A percentile compares a stretch with the other conserved stretches of the same genome.
Evolutionary conservation across 768 basidiomycete genomes (phyloP).

Genomic region (Lentinula boryana): DNA sequence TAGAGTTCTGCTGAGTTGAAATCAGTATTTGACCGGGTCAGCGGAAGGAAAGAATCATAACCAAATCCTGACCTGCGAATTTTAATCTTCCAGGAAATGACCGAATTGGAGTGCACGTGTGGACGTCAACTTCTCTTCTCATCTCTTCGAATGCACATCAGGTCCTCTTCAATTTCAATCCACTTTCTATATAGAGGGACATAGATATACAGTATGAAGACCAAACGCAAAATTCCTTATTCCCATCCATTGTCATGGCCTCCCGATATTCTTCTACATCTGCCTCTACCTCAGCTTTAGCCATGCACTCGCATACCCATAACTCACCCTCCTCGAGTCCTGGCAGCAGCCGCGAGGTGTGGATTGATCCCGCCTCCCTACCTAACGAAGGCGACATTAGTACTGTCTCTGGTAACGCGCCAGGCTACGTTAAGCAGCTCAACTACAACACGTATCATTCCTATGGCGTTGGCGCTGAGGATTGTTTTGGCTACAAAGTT

Average conservation of each 20-base stretch:
- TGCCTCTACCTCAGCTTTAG: background rate
- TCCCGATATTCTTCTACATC: background rate
- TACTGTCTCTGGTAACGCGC: constrained; percentile 56
- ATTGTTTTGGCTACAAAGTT: constrained; percentile 56
- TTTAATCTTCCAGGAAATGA: constrained; percentile 2
- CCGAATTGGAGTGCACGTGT: constrained; percentile 6
- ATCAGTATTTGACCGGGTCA: constrained; percentile 2
- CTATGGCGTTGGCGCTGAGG: constrained; percentile 62
- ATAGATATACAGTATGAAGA: background rate
- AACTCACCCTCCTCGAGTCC: constrained; percentile 6
- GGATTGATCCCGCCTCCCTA: constrained; percentile 62
- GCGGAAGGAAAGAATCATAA: background rate
- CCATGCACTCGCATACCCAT: constrained; percentile 3
- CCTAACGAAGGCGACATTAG: constrained; percentile 55
- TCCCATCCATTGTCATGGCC: background rate
- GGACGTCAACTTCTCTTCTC: background rate
- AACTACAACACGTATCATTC: constrained; percentile 60
- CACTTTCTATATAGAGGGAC: constrained; percentile 3
- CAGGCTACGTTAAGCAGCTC: constrained; percentile 58
- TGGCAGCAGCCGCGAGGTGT: constrained; percentile 26
- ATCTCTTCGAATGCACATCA: constrained; percentile 2
- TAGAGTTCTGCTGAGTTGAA: background rate
- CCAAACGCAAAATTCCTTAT: background rate
- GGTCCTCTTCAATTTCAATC: background rate
- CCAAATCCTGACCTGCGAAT: background rate